A percentile compares a stretch with the other conserved stretches of the same genome.
These are phyloP conservation scores for Penicillium sp. DNA, from an alignment of 2,329 filamentous ascomycete species.

Conservation along the genomic window DNA sequence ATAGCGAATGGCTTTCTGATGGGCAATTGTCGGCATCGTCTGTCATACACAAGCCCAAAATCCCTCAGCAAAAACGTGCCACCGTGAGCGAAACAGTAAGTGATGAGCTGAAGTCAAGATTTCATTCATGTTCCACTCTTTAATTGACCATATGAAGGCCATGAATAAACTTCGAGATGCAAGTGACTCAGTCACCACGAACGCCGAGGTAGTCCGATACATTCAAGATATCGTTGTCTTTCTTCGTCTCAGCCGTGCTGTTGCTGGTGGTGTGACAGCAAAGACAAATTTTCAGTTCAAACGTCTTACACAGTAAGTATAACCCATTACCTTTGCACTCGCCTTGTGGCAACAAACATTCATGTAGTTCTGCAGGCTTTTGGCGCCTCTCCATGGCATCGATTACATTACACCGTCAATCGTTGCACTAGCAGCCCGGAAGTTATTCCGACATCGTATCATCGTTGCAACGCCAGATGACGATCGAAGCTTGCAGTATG, in stretches of 20 bases:
- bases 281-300: constrained; percentile 72
- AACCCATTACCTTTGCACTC: not conserved
- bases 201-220: constrained; percentile 74
- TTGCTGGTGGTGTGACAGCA: constrained; percentile 70
- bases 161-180: constrained; percentile 57
- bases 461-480: constrained; percentile 60
- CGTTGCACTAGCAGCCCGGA: constrained; percentile 72
- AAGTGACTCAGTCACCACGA: constrained; percentile 56
- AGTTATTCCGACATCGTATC: constrained; percentile 83
- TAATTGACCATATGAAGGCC: constrained; percentile 18
- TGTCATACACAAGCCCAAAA: constrained; percentile 29
- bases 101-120: not conserved
- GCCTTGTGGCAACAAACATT: not conserved
- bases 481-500: constrained; percentile 90
- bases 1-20: constrained; percentile 42
- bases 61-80: constrained; percentile 15
- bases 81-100: constrained; percentile 24
- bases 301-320: constrained; percentile 54
- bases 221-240: constrained; percentile 83
- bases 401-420: constrained; percentile 79
- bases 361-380: constrained; percentile 25
- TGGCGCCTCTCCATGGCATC: constrained; percentile 75
- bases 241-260: constrained; percentile 78
- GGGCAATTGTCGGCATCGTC: constrained; percentile 35
- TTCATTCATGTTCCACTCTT: constrained; percentile 3